Conservation (phyloP, 2,329 filamentous ascomycete species). For the Arthrobotrys entomopaga region DNA sequence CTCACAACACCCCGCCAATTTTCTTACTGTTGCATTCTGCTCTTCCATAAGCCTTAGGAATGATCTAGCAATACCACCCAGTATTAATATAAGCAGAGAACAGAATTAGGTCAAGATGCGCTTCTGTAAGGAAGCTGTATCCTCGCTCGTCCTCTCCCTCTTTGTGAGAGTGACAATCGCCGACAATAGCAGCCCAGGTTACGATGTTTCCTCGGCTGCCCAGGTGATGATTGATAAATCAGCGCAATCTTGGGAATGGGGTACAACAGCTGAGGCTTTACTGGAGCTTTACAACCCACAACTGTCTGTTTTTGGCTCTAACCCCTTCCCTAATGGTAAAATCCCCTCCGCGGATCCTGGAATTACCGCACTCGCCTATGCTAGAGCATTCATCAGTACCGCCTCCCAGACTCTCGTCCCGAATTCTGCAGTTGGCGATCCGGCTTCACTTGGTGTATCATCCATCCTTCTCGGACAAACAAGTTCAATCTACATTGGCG, state of each 20-base stretch:
- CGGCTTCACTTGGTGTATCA: conserved; percentile 2
- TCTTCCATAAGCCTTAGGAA: conserved; percentile 3
- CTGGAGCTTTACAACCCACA: conserved; percentile 5
- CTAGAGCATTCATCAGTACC: conserved; percentile 5
- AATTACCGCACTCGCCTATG: conserved; percentile 5
- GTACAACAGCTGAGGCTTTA: conserved; percentile 4
- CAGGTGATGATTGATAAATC: conserved; percentile 6
- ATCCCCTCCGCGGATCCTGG: conserved; percentile 4
- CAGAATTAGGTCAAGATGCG: conserved; percentile 5
- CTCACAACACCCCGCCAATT: conserved; percentile 1
- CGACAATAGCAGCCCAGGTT: conserved; percentile 5
- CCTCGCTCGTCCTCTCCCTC: conserved; percentile 4
- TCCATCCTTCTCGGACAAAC: conserved; percentile 3
- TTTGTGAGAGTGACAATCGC: conserved; percentile 4
- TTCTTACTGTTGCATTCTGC: conserved; percentile 6
- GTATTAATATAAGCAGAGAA: conserved; percentile 5
- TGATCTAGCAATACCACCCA: conserved; percentile 5
- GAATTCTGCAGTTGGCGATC: conserved; percentile 2
- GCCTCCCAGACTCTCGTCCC: conserved; percentile 4
- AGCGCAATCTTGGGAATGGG: conserved; percentile 5
- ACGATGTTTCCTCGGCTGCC: conserved; percentile 4
- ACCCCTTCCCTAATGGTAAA: conserved; percentile 5
- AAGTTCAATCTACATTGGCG: conserved; percentile 4
- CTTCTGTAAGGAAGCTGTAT: conserved; percentile 6
- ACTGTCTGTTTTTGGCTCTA: conserved; percentile 4